Evolutionary conservation across 345 rosid genomes (phyloP), one percentile per base, ranked within the genome.

Genomic region (Euclidium syriacum): DNA sequence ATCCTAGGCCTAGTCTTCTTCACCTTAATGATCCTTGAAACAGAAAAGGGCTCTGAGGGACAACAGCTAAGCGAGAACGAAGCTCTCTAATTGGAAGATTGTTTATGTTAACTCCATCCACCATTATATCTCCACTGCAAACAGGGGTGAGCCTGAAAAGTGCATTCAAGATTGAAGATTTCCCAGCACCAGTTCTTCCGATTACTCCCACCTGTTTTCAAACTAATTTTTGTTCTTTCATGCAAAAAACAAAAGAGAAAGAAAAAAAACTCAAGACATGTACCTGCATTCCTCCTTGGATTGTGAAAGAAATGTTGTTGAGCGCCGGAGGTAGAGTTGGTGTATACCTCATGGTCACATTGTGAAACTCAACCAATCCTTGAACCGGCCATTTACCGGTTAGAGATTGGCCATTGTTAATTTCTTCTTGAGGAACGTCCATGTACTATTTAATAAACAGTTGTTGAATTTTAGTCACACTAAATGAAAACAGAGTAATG

Each of bases 171-270:
- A 91, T 44, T 29, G 95, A 88, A 22, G 98, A 88, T 67, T 91
- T 91, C 54, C 98, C 98, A 4, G 95, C 95, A 65, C 98, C 96
- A 10, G 98, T 91, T 82, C 98, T 85, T 70, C 95, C 95, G 35
- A 91, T 80, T 26, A 91, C 79, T 70, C 94, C 98, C 59, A 86
- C 96, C 98, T 88, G 71, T 52, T 66, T 44, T 19, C 36, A 49
- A 12, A 43, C 26, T 2, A 2, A 17, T 8, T 36, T 3, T 20
- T 57, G 30, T 44, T 30, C 26, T 60, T 35, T 12, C 53, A 65
- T 25, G 7, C n/a, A n/a, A n/a, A n/a, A n/a, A n/a, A n/a, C n/a
- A n/a, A n/a, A n/a, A n/a, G n/a, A n/a, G n/a, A n/a, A n/a, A 42
- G n/a, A 55, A 34, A 1, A 26, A 55, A 58, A 29, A 49, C 16